Conservation (phyloP, 1,284 basidiomycete genomes). For the Paramarasmius palmivorus region DNA sequence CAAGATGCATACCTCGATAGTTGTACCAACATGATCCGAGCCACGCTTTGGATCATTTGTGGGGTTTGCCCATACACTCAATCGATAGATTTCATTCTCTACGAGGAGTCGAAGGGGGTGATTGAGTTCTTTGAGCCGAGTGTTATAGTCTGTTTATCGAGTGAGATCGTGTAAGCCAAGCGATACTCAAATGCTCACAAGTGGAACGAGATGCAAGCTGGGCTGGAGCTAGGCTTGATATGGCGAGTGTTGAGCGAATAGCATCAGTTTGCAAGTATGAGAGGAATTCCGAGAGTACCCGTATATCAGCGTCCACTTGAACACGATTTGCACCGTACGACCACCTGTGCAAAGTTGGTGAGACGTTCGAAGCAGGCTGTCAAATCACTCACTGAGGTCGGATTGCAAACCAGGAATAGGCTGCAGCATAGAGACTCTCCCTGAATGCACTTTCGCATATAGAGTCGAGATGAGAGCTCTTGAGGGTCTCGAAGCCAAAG, state of each 20-base stretch:
- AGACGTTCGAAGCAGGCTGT: background rate
- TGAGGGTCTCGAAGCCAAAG: slow-evolving; percentile 92
- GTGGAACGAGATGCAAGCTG: slow-evolving; percentile 46
- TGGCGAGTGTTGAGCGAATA: slow-evolving; percentile 61
- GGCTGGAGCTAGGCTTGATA: slow-evolving; percentile 69
- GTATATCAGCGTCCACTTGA: slow-evolving; percentile 88
- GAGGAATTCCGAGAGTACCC: slow-evolving; percentile 83
- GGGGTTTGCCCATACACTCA: slow-evolving; percentile 93
- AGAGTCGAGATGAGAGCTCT: slow-evolving; percentile 85
- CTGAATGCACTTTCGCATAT: slow-evolving; percentile 82
- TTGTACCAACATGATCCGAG: slow-evolving; percentile 53
- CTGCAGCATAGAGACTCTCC: slow-evolving; percentile 76
- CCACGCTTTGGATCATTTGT: slow-evolving; percentile 74
- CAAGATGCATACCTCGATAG: slow-evolving; percentile 48
- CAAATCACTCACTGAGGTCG: slow-evolving; percentile 72
- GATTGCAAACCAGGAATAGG: slow-evolving; percentile 92
- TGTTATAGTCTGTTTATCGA: slow-evolving; percentile 49
- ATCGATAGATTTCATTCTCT: slow-evolving; percentile 86
- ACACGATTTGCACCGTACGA: slow-evolving; percentile 91
- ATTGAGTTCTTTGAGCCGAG: slow-evolving; percentile 64
- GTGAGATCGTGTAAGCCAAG: slow-evolving; percentile 3
- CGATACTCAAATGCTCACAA: slow-evolving; percentile 35
- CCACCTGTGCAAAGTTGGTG: slow-evolving; percentile 60
- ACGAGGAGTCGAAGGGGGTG: slow-evolving; percentile 80
- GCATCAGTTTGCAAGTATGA: slow-evolving; percentile 76